Conservation (phyloP, 768 basidiomycete genomes). For the Rhodotorula toruloides region DNA sequence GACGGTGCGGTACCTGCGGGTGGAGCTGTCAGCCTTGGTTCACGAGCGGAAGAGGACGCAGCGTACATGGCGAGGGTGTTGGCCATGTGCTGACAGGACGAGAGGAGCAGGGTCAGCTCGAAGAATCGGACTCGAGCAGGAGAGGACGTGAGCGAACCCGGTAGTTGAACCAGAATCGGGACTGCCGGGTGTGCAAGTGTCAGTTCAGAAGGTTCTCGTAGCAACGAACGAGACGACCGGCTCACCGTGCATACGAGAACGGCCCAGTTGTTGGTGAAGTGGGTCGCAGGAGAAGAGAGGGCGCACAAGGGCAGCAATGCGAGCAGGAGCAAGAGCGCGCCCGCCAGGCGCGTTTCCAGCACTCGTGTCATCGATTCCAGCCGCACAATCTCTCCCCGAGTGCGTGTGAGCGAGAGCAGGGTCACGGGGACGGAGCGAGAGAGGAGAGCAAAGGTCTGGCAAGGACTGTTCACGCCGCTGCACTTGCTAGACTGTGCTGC, state of each 20-base stretch:
- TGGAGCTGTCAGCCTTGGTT: background rate
- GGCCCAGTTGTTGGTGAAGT: slow-evolving; percentile 90
- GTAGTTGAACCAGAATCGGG: slow-evolving; percentile 83
- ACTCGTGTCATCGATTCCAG: background rate
- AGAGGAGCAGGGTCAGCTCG: background rate
- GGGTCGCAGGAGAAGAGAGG: background rate
- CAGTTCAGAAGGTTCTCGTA: too few relatives aligned
- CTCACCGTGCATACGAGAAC: slow-evolving; percentile 88
- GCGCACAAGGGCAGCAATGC: background rate
- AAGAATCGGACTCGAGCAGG: background rate
- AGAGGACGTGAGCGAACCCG: slow-evolving; percentile 55
- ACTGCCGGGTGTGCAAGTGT: background rate
- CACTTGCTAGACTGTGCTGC: too few relatives aligned
- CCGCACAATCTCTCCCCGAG: too few relatives aligned
- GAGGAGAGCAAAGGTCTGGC: too few relatives aligned
- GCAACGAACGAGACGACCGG: slow-evolving; percentile 45
- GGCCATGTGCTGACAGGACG: slow-evolving; percentile 77
- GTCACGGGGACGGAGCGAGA: too few relatives aligned
- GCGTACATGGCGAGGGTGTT: slow-evolving; percentile 88
- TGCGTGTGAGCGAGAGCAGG: too few relatives aligned
- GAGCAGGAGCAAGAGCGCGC: background rate
- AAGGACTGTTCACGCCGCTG: too few relatives aligned
- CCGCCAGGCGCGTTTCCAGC: background rate
- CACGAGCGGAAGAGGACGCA: background rate
- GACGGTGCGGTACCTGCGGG: slow-evolving; percentile 84